phyloP scores from a whole-genome alignment of 768 basidiomycete species.

The Hydnomerulius pinastri region DNA sequence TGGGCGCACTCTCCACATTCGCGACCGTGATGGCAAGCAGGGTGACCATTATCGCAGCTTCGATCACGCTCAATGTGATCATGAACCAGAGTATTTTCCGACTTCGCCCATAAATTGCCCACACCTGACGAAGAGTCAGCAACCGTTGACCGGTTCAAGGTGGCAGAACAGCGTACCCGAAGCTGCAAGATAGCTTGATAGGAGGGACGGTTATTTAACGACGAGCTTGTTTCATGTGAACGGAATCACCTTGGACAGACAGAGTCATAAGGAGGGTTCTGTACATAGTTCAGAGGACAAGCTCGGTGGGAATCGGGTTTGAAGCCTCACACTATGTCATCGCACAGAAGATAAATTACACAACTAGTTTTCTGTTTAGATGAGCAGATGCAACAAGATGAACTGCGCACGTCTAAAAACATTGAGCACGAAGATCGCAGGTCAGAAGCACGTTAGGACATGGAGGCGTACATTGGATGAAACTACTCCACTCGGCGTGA shows the following conservation, averaged over 20 bases:
- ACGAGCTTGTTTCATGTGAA: not conserved
- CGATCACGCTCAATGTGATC: not conserved
- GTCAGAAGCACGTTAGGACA: not conserved
- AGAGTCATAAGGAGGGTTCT: constrained; percentile 14
- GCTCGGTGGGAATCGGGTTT: not conserved
- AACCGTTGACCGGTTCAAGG: not conserved
- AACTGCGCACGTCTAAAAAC: not conserved
- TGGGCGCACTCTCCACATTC: constrained; percentile 6
- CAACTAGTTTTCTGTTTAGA: constrained; percentile 3
- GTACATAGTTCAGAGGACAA: not conserved
- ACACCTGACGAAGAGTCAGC: constrained; percentile 7
- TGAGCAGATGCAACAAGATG: not conserved
- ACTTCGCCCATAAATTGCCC: constrained; percentile 11
- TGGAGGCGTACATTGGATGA: constrained; percentile 1
- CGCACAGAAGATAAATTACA: constrained; percentile 2
- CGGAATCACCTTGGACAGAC: constrained; percentile 9
- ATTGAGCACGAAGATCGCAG: not conserved
- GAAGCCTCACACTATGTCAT: constrained; percentile 6
- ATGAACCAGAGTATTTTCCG: constrained; percentile 1
- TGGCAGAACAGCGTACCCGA: not conserved
- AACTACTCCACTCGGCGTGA: not conserved
- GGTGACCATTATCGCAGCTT: constrained; percentile 3
- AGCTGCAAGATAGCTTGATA: constrained; percentile 6
- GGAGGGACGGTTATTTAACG: not conserved
- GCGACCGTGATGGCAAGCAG: constrained; percentile 9